Evolutionary conservation across 495 filamentous ascomycete species (phyloP), one percentile per base, ranked within the genome.

Genomic region (Podospora conica): DNA sequence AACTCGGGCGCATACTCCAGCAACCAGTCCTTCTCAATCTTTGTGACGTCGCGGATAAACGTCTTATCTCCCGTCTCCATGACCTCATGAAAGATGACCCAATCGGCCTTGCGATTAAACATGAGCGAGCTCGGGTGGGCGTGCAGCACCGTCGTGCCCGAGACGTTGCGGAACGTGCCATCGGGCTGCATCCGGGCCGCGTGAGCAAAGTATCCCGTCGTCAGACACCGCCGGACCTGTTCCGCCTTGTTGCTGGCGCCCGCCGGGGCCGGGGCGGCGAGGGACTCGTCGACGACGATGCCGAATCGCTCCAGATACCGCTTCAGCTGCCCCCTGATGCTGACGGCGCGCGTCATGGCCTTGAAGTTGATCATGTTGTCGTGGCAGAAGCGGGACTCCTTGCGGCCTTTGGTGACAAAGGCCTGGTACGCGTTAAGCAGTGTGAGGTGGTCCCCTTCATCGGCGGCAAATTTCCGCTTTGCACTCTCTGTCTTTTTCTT

Each of bases 101-200:
- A 98, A 69, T 98, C 94, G 20, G 91, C 92, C 81, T 96, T 97
- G 55, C 95, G 87, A 78, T 97, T 96, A 83, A 98, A 98, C 89
- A 98, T 92, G 71, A 98, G 77, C 20, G 91, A 95, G 71, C 87
- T 96, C 3, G 95, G 96, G 78, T 98, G 95, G 21, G 92, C 92
- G 80, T 96, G 86, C 40, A 98, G 79, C 55, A 86, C 85, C 53
- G 79, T 83, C 8, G 85, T 86, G 11, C 91, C 92, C 63, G 86
- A 88, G 55, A 96, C 86, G 25, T 90, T 92, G 70, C 84, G 87
- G 71, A 97, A 98, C 15, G 86, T 92, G 20, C 95, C 95, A 81
- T 98, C 95, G 0, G 93, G 84, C 75, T 96, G 91, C 94, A 98
- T 97, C 76, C 90, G 87, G 24, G 95, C 96, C 11, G 92, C 96